Evolutionary conservation across 1,284 basidiomycete genomes (phyloP).

Genomic region (Vanrija pseudolonga): DNA sequence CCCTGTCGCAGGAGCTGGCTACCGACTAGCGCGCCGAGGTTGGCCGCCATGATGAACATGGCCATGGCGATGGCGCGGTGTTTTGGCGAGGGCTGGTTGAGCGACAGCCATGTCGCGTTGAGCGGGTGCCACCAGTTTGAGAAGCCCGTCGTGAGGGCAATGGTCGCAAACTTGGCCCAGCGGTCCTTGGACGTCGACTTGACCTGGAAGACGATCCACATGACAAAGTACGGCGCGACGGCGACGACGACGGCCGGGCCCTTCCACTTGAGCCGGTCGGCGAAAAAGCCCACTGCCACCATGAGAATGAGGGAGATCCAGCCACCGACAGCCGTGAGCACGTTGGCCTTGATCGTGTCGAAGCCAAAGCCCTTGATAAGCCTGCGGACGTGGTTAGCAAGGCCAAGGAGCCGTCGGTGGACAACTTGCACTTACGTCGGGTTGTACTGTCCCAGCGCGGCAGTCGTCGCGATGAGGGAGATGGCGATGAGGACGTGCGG

Average conservation of each 20-base stretch:
- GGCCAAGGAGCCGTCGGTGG: too few relatives aligned
- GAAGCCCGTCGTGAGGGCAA: constrained; percentile 20
- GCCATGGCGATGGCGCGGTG: constrained; percentile 39
- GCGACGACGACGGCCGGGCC: constrained; percentile 19
- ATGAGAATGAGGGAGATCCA: constrained; percentile 19
- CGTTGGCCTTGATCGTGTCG: constrained; percentile 47
- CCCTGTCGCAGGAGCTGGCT: constrained; percentile 34
- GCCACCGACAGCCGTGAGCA: constrained; percentile 26
- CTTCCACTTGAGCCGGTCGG: constrained; percentile 12
- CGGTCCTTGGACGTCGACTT: constrained; percentile 17
- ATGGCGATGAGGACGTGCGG: constrained; percentile 37
- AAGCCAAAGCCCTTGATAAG: constrained; percentile 37
- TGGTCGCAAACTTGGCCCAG: constrained; percentile 28
- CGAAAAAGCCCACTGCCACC: constrained; percentile 17
- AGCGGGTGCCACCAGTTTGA: constrained; percentile 19
- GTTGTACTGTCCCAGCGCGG: constrained; percentile 18
- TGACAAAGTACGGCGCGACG: constrained; percentile 9
- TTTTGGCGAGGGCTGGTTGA: constrained; percentile 31
- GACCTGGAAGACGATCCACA: constrained; percentile 28
- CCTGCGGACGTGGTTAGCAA: constrained; percentile 16
- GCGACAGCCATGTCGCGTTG: constrained; percentile 35
- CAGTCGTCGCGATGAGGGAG: constrained; percentile 19
- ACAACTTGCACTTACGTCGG: neutral
- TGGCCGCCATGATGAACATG: constrained; percentile 39
- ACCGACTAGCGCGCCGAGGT: constrained; percentile 33